Evolutionary conservation across 257 asterid genomes (phyloP).

Genomic region (Solanum infundibuliforme): DNA sequence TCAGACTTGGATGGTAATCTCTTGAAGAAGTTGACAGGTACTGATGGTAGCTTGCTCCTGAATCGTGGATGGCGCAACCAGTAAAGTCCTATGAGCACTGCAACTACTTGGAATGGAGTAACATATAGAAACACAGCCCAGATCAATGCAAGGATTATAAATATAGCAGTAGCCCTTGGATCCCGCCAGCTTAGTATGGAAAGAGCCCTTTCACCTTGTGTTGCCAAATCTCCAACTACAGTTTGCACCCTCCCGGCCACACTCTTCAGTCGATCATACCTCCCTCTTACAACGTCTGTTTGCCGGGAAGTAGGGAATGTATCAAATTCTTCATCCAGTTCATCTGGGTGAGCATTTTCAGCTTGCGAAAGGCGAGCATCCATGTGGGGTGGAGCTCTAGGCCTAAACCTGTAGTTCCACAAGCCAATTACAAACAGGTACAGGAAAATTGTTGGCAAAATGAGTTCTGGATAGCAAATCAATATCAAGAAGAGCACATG

Average conservation of each 20-base stretch:
- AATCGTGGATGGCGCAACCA: constrained; percentile 72
- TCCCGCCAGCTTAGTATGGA: constrained; percentile 89
- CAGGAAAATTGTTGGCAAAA: constrained; percentile 76
- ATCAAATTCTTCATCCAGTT: constrained; percentile 76
- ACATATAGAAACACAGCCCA: constrained; percentile 66
- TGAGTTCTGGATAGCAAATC: constrained; percentile 73
- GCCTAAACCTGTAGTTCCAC: constrained; percentile 74
- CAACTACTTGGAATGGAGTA: constrained; percentile 68
- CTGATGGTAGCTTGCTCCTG: constrained; percentile 69
- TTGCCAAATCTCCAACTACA: constrained; percentile 74
- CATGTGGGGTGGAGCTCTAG: constrained; percentile 79
- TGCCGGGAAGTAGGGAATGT: constrained; percentile 51
- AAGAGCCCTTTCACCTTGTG: constrained; percentile 77
- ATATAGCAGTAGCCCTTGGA: constrained; percentile 74
- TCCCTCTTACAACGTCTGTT: constrained; percentile 37
- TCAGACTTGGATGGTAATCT: constrained; percentile 84
- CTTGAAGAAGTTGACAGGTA: constrained; percentile 86
- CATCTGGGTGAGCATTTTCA: constrained; percentile 51
- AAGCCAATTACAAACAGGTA: constrained; percentile 79
- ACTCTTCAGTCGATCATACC: constrained; percentile 62
- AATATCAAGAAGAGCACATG: constrained; percentile 67
- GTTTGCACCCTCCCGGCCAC: constrained; percentile 79
- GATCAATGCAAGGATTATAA: constrained; percentile 45
- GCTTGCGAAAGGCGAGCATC: constrained; percentile 83
- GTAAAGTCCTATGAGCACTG: constrained; percentile 55